A percentile compares a stretch with the other conserved stretches of the same genome.
Evolutionary conservation across 1,139 yeast species (phyloP).

Genomic region (Sugiyamaella neomexicana): DNA sequence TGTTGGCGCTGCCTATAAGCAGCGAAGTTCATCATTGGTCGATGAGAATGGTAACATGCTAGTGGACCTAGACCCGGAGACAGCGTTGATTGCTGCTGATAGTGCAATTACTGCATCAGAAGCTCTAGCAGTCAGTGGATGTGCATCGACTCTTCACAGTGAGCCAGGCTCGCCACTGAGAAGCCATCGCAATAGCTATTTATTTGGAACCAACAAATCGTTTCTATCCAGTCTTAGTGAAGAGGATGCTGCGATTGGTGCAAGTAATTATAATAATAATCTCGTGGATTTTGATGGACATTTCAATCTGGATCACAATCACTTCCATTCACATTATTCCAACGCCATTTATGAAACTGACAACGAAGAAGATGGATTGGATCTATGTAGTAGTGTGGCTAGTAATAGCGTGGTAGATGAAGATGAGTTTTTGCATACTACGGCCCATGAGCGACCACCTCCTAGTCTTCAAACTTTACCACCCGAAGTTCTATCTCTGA

Average conservation of each 20-base stretch:
- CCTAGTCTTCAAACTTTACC: constrained; percentile 34
- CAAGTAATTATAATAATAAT: neutral
- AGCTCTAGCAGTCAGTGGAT: constrained; percentile 17
- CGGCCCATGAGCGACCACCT: neutral
- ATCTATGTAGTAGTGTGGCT: neutral
- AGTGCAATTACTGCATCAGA: constrained; percentile 20
- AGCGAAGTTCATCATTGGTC: neutral
- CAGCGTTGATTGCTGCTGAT: constrained; percentile 19
- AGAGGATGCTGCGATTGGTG: neutral
- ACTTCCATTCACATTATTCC: neutral
- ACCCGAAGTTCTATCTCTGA: constrained; percentile 37
- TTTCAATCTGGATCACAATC: neutral
- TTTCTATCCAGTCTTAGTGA: constrained; percentile 18
- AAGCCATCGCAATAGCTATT: constrained; percentile 18
- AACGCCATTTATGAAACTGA: constrained; percentile 12
- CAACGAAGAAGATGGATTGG: constrained; percentile 11
- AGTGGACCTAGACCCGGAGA: constrained; percentile 15
- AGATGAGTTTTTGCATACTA: no score
- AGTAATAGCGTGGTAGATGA: neutral
- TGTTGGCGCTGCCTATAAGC: neutral
- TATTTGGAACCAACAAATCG: constrained; percentile 18
- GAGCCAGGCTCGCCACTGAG: constrained; percentile 18
- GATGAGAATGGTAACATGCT: neutral
- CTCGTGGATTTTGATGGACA: constrained; percentile 1
- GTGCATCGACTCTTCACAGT: constrained; percentile 14